Evolutionary conservation across 192 early-diverging fungal species (phyloP), one percentile per base, ranked within the genome.

Genomic region (Coemansia sp.): DNA sequence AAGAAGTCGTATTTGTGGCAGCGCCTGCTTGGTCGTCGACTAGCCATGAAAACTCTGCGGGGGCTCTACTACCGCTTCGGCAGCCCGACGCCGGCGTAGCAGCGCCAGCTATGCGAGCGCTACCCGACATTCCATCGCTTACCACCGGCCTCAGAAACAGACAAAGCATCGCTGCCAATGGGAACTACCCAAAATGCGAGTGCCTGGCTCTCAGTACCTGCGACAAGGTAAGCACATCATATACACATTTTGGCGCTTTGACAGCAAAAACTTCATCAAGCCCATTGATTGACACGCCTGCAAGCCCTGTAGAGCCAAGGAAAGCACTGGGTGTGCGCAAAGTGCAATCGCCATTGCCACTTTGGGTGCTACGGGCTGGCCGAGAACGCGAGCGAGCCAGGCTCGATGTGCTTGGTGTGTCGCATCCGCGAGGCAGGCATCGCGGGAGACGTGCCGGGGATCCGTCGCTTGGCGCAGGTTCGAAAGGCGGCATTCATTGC

Each of bases 341-440:
- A 58, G 35, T 81, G 78, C 73, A 47, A 45, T 46, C 79, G 73
- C 35, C 59, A 49, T 51, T 65, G 61, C 42, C 79, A 76, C 27
- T 35, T 20, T 17, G 25, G 27, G 10, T 82, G 79, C 37, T 82
- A 74, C 46, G 69, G 37, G 41, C 41, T 64, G 4, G 54, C 58
- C 11, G 54, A 56, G 12, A 37, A 36, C 7, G 27, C 31, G 4
- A 27, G 27, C 32, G 36, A 43, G 24, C 59, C 64, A 2, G 43
- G n/a, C 25, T 4, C 41, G 10, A 27, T 59, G 14, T 81, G 78
- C 25, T 32, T 75, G n/a, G 60, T 24, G 36, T 81, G 78, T 54
- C 68, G 64, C 25, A 20, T 64, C 14, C 24, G 25, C n/a, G 51
- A 51, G 25, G 65, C 43, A 1, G 24, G 39, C 15, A 43, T 47